Conservation (phyloP, 1,284 basidiomycete genomes). For the Limonomyces culmigenus region DNA sequence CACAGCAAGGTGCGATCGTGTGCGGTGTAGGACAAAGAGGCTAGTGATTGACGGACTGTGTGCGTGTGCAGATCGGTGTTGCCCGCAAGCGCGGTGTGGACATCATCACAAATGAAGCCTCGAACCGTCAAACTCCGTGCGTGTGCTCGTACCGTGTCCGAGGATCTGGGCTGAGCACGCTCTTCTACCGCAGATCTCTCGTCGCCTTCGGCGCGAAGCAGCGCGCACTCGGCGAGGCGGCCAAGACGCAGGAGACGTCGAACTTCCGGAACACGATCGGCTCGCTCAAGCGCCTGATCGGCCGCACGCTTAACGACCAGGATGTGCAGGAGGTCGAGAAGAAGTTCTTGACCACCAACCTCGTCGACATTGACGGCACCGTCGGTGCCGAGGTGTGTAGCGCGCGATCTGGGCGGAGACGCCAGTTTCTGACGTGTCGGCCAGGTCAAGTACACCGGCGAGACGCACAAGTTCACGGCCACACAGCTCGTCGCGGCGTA, state of each 20-base stretch:
- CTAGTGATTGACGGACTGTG: slow-evolving; percentile 8
- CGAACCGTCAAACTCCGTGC: slow-evolving; percentile 85
- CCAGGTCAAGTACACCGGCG: slow-evolving; percentile 79
- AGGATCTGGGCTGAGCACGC: background rate
- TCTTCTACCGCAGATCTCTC: slow-evolving; percentile 53
- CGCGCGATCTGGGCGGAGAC: slow-evolving; percentile 3
- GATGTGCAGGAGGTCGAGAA: slow-evolving; percentile 73
- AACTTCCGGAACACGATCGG: slow-evolving; percentile 95
- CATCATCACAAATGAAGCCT: slow-evolving; percentile 91
- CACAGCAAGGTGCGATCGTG: slow-evolving; percentile 53
- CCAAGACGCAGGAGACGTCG: slow-evolving; percentile 94
- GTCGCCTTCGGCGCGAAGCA: slow-evolving; percentile 84
- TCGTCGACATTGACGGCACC: slow-evolving; percentile 69
- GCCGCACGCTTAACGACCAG: slow-evolving; percentile 57
- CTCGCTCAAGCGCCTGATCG: slow-evolving; percentile 76
- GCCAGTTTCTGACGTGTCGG: no score
- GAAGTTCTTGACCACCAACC: slow-evolving; percentile 73
- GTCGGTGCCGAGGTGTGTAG: slow-evolving; percentile 66
- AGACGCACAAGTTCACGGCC: slow-evolving; percentile 59
- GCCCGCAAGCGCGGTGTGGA: slow-evolving; percentile 87
- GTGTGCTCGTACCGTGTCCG: no score
- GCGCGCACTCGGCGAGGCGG: slow-evolving; percentile 78
- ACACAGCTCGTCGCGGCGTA: slow-evolving; percentile 83
- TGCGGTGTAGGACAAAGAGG: slow-evolving; percentile 3
- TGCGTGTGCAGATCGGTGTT: slow-evolving; percentile 61